phyloP scores from a whole-genome alignment of 2,329 filamentous ascomycete genomes.

The Fusarium chuoi region DNA sequence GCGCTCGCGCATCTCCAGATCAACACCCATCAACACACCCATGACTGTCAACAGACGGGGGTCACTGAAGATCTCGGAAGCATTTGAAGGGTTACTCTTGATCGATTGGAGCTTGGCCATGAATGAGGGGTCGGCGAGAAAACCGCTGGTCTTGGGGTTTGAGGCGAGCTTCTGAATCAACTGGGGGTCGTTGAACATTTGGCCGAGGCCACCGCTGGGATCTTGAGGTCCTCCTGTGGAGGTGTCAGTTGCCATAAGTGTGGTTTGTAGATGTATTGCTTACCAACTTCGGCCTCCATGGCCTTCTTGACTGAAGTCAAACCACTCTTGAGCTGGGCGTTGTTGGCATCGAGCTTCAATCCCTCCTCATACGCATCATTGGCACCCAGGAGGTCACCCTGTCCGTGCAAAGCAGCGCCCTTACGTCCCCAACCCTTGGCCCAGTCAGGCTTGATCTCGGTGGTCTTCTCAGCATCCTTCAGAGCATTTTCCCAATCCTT shows the following conservation, averaged over 20 bases:
- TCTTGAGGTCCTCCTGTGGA: conserved; percentile 57
- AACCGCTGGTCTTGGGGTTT: conserved; percentile 90
- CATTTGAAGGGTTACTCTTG: conserved; percentile 81
- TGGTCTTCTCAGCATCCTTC: conserved; percentile 91
- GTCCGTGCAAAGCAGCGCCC: conserved; percentile 88
- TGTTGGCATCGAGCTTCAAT: conserved; percentile 90
- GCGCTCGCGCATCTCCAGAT: conserved; percentile 72
- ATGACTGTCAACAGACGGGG: conserved; percentile 94
- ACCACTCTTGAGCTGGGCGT: conserved; percentile 92
- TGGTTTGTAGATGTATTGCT: not conserved
- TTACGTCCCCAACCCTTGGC: conserved; percentile 96
- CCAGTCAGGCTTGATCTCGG: conserved; percentile 96
- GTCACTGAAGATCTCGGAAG: conserved; percentile 85
- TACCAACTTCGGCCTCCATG: conserved; percentile 70
- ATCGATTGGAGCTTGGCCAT: conserved; percentile 89
- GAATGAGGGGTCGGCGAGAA: conserved; percentile 85
- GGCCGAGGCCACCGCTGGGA: conserved; percentile 80
- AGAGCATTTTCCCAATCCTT: conserved; percentile 87
- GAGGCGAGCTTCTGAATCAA: conserved; percentile 88
- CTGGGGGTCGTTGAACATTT: conserved; percentile 94
- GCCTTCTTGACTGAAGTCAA: conserved; percentile 86
- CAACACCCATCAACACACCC: conserved; percentile 91
- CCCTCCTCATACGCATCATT: conserved; percentile 93
- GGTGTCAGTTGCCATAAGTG: conserved; percentile 3
- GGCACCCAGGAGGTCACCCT: conserved; percentile 85